Conservation (phyloP, 106 monocot species). For the Dioscorea zingiberensis region DNA sequence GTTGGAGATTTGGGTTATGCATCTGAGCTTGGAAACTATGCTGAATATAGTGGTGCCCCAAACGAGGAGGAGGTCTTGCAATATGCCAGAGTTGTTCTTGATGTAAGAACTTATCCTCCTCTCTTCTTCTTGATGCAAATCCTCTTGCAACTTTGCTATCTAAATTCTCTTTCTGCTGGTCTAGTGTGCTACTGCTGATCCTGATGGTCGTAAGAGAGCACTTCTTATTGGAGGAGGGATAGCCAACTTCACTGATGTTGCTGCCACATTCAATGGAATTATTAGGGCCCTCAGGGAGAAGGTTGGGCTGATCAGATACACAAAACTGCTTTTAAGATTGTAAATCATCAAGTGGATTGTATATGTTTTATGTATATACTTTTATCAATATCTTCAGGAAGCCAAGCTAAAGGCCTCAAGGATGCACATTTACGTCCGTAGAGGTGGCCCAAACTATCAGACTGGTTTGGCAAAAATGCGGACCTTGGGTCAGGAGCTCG, state of each 20-base stretch:
- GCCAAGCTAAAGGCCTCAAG: conserved; percentile 72
- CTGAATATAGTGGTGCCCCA: conserved; percentile 89
- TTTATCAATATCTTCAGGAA: conserved; percentile 34
- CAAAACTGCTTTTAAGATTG: background rate
- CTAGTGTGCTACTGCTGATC: conserved; percentile 86
- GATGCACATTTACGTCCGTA: conserved; percentile 80
- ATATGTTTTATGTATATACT: background rate
- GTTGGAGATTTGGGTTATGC: conserved; percentile 93
- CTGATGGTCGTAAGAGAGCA: conserved; percentile 90
- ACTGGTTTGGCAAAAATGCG: conserved; percentile 90
- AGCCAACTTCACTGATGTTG: conserved; percentile 96
- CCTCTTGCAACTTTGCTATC: too few species aligned
- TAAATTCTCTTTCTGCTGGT: conserved; percentile 5
- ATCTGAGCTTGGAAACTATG: conserved; percentile 85
- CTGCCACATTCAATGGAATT: conserved; percentile 88
- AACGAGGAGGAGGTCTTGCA: conserved; percentile 90
- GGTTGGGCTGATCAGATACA: conserved; percentile 25
- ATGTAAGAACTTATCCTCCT: conserved; percentile 30
- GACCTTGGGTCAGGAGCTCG: conserved; percentile 55
- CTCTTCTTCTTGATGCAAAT: background rate
- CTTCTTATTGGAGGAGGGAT: conserved; percentile 96
- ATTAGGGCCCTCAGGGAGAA: conserved; percentile 86
- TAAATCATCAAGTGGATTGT: background rate
- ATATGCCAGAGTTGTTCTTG: conserved; percentile 79
- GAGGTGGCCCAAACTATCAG: conserved; percentile 93